phyloP scores from a whole-genome alignment of 176 grass and related monocot genomes.

The Metroxylon sagu region DNA sequence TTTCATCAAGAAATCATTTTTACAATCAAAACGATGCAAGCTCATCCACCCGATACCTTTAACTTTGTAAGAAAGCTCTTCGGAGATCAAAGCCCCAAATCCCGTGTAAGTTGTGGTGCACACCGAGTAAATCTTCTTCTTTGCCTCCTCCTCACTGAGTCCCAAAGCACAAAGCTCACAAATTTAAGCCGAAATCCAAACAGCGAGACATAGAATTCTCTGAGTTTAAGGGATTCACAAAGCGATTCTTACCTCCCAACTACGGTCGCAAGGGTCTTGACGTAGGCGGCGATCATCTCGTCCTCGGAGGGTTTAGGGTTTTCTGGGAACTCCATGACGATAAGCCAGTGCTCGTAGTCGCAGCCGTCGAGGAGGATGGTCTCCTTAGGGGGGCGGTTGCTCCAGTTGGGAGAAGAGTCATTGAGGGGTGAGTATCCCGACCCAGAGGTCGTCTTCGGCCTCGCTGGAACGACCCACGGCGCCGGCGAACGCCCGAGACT shows the following conservation, averaged over 20 bases:
- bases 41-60: slow-evolving; percentile 53
- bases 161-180: neutral
- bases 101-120: slow-evolving; percentile 79
- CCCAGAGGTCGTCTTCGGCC: slow-evolving; percentile 40
- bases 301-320: slow-evolving; percentile 64
- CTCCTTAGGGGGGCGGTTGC: slow-evolving; percentile 84
- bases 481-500: neutral
- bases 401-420: slow-evolving; percentile 92
- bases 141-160: slow-evolving; percentile 87
- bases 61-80: slow-evolving; percentile 95
- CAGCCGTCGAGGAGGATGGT: slow-evolving; percentile 93
- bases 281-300: slow-evolving; percentile 70
- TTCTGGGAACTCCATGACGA: slow-evolving; percentile 80
- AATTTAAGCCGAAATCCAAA: slow-evolving; percentile 8
- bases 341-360: slow-evolving; percentile 96
- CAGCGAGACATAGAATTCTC: too few relatives aligned
- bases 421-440: slow-evolving; percentile 63
- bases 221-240: too few relatives aligned
- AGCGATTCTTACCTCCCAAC: slow-evolving; percentile 49
- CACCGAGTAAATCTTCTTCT: slow-evolving; percentile 93
- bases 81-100: slow-evolving; percentile 83
- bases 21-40: slow-evolving; percentile 5
- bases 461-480: slow-evolving; percentile 1
- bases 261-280: slow-evolving; percentile 62
- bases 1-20: too few relatives aligned